phyloP scores from a whole-genome alignment of 176 grass and related monocot species.

The Leersia perrieri region DNA sequence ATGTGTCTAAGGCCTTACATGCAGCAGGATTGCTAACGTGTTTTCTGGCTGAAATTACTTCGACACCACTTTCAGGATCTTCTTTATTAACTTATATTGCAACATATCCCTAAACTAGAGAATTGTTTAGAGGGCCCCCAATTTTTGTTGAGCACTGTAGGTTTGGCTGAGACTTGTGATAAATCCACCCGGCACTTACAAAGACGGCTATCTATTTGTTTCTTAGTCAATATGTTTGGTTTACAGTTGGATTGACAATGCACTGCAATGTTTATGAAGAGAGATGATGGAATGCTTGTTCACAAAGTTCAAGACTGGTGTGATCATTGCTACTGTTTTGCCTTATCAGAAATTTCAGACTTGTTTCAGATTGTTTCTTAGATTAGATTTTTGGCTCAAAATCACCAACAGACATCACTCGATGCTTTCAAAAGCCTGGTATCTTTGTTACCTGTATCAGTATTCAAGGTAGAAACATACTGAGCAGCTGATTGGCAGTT shows the following conservation, averaged over 20 bases:
- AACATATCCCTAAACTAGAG: conserved; percentile 35
- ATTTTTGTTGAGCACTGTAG: conserved; percentile 42
- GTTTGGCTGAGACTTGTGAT: conserved; percentile 35
- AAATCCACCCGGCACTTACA: conserved; percentile 61
- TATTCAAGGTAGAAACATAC: not conserved
- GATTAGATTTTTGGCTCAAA: conserved; percentile 40
- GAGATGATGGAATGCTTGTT: conserved; percentile 23
- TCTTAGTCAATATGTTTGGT: conserved; percentile 59
- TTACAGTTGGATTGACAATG: conserved; percentile 32
- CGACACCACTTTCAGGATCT: conserved; percentile 62
- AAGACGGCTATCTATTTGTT: conserved; percentile 68
- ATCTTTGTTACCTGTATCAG: not conserved
- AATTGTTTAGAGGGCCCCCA: conserved; percentile 70
- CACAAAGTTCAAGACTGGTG: conserved; percentile 38
- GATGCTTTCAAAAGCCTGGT: conserved; percentile 48
- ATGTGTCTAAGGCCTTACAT: conserved; percentile 50
- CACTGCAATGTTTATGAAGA: conserved; percentile 51
- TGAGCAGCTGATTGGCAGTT: not conserved
- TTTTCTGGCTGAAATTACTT: conserved; percentile 64
- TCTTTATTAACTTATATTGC: conserved; percentile 43
- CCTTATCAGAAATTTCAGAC: conserved; percentile 63
- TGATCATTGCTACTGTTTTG: conserved; percentile 48
- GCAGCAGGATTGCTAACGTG: conserved; percentile 40
- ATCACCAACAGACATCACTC: conserved; percentile 50
- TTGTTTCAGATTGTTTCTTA: conserved; percentile 71